phyloP scores from a whole-genome alignment of 768 basidiomycete genomes.

The Termitomyces bulborhizus region DNA sequence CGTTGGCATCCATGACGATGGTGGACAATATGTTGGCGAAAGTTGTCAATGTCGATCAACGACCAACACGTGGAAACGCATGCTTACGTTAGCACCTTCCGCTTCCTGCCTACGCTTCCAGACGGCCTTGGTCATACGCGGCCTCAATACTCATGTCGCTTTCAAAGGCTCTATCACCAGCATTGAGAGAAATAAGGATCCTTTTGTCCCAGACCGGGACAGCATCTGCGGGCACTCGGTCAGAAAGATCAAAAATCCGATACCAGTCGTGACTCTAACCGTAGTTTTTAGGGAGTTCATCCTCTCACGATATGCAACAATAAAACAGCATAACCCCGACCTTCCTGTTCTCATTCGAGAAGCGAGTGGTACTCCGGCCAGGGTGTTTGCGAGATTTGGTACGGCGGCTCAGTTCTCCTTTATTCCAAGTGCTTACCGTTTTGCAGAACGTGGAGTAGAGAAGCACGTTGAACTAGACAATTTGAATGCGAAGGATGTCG shows the following conservation, averaged over 20 bases:
- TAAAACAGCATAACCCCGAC: constrained; percentile 83
- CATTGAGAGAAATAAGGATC: constrained; percentile 74
- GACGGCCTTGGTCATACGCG: not conserved
- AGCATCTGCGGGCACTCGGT: constrained; percentile 80
- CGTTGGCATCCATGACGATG: constrained; percentile 46
- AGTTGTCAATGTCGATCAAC: constrained; percentile 23
- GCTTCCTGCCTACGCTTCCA: constrained; percentile 1
- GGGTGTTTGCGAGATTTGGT: constrained; percentile 86
- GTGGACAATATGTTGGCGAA: constrained; percentile 21
- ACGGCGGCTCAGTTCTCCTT: constrained; percentile 23
- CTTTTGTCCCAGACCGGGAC: constrained; percentile 73
- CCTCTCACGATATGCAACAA: constrained; percentile 60
- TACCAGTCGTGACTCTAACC: not conserved
- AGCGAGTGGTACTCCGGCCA: constrained; percentile 72
- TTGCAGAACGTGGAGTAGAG: constrained; percentile 71
- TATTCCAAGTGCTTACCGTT: constrained; percentile 6
- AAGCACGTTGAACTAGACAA: constrained; percentile 77
- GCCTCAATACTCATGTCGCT: constrained; percentile 44
- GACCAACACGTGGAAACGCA: constrained; percentile 11
- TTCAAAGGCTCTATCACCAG: constrained; percentile 69
- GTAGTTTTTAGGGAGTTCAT: constrained; percentile 63
- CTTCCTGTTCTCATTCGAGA: constrained; percentile 81
- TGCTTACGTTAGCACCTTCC: constrained; percentile 29
- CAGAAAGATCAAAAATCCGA: constrained; percentile 13
- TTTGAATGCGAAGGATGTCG: constrained; percentile 65